Evolutionary conservation across 345 rosid species (phyloP).

Genomic region (Camelina laxa): DNA sequence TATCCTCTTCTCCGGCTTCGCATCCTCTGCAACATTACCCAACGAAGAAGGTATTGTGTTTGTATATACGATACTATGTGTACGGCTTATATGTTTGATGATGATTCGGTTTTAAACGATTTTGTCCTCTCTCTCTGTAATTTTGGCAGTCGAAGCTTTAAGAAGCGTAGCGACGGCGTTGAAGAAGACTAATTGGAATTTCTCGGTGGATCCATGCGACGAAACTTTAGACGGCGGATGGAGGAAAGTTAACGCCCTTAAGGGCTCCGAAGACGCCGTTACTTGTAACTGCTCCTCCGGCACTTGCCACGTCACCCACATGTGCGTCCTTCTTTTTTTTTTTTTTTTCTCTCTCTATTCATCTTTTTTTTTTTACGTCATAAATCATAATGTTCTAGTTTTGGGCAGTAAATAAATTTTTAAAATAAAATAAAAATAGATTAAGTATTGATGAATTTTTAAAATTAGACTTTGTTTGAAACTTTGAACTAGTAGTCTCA

Average conservation of each 20-base stretch:
- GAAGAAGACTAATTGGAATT: conserved; percentile 59
- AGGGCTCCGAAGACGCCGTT: conserved; percentile 43
- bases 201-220: conserved; percentile 61
- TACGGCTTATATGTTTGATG: no score
- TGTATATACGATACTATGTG: no score
- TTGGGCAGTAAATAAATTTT: background rate
- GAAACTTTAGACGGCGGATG: conserved; percentile 41
- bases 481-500: background rate
- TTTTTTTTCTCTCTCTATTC: background rate
- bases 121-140: no score
- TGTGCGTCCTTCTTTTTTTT: conserved; percentile 33
- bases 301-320: conserved; percentile 51
- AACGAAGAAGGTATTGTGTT: conserved; percentile 45
- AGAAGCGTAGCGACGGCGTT: conserved; percentile 49
- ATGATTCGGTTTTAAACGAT: no score
- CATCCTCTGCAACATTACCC: conserved; percentile 42
- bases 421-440: no score
- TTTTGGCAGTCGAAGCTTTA: conserved; percentile 53
- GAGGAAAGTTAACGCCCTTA: conserved; percentile 24
- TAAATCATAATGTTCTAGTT: background rate
- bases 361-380: background rate
- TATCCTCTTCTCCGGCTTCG: conserved; percentile 23
- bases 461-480: no score
- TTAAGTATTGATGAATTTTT: no score
- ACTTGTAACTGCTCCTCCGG: conserved; percentile 51